phyloP scores from a whole-genome alignment of 2,329 filamentous ascomycete species.

The Aspergillus pseudoglaucus region DNA sequence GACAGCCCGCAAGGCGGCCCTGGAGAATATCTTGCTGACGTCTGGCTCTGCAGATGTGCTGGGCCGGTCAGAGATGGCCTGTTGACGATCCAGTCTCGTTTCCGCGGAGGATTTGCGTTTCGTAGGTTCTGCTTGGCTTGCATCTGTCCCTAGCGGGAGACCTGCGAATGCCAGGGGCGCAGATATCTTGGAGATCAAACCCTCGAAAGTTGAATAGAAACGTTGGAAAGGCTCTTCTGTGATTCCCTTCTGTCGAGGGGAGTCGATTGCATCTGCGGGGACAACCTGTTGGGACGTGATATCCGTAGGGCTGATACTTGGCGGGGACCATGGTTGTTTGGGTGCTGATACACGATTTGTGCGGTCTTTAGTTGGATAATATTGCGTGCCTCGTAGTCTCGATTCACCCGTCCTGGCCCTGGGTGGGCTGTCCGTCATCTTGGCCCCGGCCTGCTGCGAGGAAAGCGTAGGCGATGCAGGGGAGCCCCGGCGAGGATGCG shows the following conservation, averaged over 20 bases:
- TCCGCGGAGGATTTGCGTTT: constrained; percentile 29
- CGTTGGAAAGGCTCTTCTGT: constrained; percentile 74
- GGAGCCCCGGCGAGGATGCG: constrained; percentile 51
- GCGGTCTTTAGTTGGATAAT: constrained; percentile 18
- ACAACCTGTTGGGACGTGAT: constrained; percentile 28
- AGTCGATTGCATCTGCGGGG: constrained; percentile 24
- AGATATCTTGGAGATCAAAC: constrained; percentile 78
- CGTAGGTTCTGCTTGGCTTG: constrained; percentile 19
- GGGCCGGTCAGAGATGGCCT: constrained; percentile 34
- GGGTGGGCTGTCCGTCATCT: constrained; percentile 53
- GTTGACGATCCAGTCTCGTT: constrained; percentile 31
- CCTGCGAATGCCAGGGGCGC: constrained; percentile 90
- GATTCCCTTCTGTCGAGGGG: constrained; percentile 10
- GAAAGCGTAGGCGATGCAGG: constrained; percentile 67
- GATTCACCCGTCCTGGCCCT: constrained; percentile 26
- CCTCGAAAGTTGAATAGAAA: constrained; percentile 90
- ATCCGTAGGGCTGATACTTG: constrained; percentile 28
- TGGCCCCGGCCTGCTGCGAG: constrained; percentile 66
- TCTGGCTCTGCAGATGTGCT: constrained; percentile 58
- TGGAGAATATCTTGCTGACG: constrained; percentile 75
- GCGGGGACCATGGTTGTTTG: constrained; percentile 30
- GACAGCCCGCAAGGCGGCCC: constrained; percentile 73
- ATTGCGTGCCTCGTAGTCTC: constrained; percentile 16
- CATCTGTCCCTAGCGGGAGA: constrained; percentile 62
- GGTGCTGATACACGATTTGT: constrained; percentile 15